Base-by-base conservation (phyloP, 2,329 filamentous ascomycete genomes). In the Rutstroemia sydowiana region DNA sequence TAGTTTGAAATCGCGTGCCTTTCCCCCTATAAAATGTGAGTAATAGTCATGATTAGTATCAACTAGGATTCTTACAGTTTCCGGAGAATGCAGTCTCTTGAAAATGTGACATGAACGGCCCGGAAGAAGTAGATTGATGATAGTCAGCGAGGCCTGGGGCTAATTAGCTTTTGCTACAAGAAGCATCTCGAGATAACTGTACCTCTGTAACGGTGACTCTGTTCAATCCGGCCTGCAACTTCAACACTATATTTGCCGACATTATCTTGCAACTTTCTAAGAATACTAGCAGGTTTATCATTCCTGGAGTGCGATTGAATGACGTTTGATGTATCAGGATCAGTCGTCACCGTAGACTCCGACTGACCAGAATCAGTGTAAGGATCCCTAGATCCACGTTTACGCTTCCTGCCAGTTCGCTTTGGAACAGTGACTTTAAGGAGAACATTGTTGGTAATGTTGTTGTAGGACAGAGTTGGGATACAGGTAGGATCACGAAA, bases 371-470 rank as follows among this genome's bases (percentile, higher is more conserved):
- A 40, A 36, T 49, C 74, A 37, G 74, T 69, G 64, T 82, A 92
- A 0, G 85, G 82, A 4, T 75, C 84, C 51, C 83, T 67, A 5
- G 81, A 82, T n/a, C 88, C 90, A 60, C 84, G 77, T 71, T 91
- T 95, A 53, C 91, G 80, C 69, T 87, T 95, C 55, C 89, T 80
- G 3, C 91, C 91, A 2, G 90, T 96, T 51, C 88, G 76, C 67
- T 84, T 93, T 0, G 93, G 92, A 1, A 97, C 81, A 0, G 85
- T 90, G 51, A 98, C 77, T 66, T 90, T 91, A 48, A 98, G 75
- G 18, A 97, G 76, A 18, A 97, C 72, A 64, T 96, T 95, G 65
- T 90, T 88, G 9, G 88, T 87, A 18, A 79, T 71, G 30, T 84
- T 79, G 64, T 85, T 87, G 39, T 84, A 83, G 7, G 92, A 95